Base-by-base conservation (phyloP, 2,329 filamentous ascomycete species). In the Beauveria brongniartii region DNA sequence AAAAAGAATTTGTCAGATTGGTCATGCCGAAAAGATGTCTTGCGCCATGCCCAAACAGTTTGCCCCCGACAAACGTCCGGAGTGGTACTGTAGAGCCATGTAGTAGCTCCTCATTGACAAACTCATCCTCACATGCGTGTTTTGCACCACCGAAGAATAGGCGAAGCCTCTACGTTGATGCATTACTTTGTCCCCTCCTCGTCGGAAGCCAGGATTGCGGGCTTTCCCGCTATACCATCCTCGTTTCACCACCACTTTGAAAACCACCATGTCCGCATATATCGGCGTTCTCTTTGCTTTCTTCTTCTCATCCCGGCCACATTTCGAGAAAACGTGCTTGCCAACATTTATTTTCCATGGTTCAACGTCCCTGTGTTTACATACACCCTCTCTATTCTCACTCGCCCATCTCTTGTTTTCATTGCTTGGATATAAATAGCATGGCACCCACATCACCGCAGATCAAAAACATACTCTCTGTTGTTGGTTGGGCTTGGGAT, bases 361-460 rank as follows among this genome's bases (percentile, higher is more conserved):
- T 34, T 56, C 58, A 22, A 40, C 24, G 48, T 57, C 34, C 24
- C 44, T 53, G 50, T 58, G 14, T 12, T 24, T 30, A 43, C 40
- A 20, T 41, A 37, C 20, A 56, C 28, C 14, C 26, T 10, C 24
- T 28, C 20, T 40, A 26, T 22, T 46, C 14, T 34, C 44, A n/a
- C 30, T 41, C 34, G 14, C 44, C 41, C 48, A 52, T 30, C 28
- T 26, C 40, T 44, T 57, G 6, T 18, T 50, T 16, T 16, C 9
- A 41, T 57, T 57, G 55, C 55, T 57, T 57, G 55, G 55, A 57
- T 50, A 57, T 50, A 47, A 37, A 37, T 12, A 26, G 22, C 52
- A 47, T 10, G 37, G 10, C 16, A 47, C 16, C 55, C 44, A 41
- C 46, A 41, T 46, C 3, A 40, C 26, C 34, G 14, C 34, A 6